Percentiles rank a stretch among this genome's conserved stretches.
These are phyloP conservation scores for Arthrobotrys entomopaga DNA, from an alignment of 2,329 filamentous ascomycete genomes.

Conservation along the genomic window DNA sequence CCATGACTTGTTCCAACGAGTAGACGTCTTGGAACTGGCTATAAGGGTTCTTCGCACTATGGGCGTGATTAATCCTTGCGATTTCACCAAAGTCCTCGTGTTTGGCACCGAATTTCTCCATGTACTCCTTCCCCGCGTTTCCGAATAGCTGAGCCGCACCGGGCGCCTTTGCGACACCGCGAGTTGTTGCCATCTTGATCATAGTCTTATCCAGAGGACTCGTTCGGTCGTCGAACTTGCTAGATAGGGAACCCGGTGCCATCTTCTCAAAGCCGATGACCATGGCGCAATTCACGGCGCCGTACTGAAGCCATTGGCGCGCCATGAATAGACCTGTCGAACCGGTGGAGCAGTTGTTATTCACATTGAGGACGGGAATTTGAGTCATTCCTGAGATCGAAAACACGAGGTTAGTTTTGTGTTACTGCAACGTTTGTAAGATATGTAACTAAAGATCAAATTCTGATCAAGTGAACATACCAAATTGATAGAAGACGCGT, in stretches of 20 bases:
- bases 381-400: conserved; percentile 73
- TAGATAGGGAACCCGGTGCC: conserved; percentile 87
- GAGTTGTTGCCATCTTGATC: conserved; percentile 83
- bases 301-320: conserved; percentile 79
- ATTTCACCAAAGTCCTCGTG: conserved; percentile 93
- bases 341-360: conserved; percentile 99
- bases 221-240: conserved; percentile 83
- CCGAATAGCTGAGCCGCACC: conserved; percentile 94
- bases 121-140: conserved; percentile 92
- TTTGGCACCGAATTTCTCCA: conserved; percentile 91
- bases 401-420: conserved; percentile 35
- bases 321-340: conserved; percentile 88
- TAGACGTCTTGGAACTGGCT: conserved; percentile 97
- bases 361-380: conserved; percentile 97
- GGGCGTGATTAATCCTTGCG: conserved; percentile 88
- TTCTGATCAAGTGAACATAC: conserved; percentile 61
- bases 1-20: conserved; percentile 81
- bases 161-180: conserved; percentile 82
- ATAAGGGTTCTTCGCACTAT: conserved; percentile 93
- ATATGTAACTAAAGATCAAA: background rate
- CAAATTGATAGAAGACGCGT: conserved; percentile 98
- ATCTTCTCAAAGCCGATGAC: conserved; percentile 99
- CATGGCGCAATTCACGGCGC: conserved; percentile 85
- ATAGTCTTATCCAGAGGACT: conserved; percentile 78
- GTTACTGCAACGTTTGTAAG: background rate